Evolutionary conservation across 352 stramenopile species (phyloP).

Genomic region (Globisporangium ultimum): DNA sequence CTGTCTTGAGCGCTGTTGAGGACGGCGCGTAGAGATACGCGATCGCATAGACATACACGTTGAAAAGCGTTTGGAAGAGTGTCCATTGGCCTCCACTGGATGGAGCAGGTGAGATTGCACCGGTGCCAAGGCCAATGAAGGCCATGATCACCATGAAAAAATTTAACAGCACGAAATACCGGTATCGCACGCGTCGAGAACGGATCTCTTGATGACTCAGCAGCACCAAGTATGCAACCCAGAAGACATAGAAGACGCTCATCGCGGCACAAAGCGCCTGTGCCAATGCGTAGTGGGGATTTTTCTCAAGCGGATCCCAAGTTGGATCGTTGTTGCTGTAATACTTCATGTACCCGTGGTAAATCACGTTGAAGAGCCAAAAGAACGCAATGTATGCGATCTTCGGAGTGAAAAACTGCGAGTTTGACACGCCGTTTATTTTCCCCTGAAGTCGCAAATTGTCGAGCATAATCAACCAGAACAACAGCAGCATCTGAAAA

Average conservation of each 20-base stretch:
- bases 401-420: slow-evolving; percentile 53
- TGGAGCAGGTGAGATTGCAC: slow-evolving; percentile 41
- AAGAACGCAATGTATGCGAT: slow-evolving; percentile 46
- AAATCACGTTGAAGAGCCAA: slow-evolving; percentile 48
- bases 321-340: slow-evolving; percentile 51
- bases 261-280: slow-evolving; percentile 32
- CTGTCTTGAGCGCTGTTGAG: slow-evolving; percentile 23
- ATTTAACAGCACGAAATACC: slow-evolving; percentile 43
- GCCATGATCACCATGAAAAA: slow-evolving; percentile 45
- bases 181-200: slow-evolving; percentile 39
- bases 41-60: slow-evolving; percentile 54
- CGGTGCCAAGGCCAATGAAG: slow-evolving; percentile 37
- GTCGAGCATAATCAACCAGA: slow-evolving; percentile 54
- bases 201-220: slow-evolving; percentile 43
- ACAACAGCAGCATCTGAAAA: slow-evolving; percentile 56
- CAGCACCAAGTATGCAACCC: slow-evolving; percentile 34
- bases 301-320: slow-evolving; percentile 39
- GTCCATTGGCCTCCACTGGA: slow-evolving; percentile 49
- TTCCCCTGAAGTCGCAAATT: slow-evolving; percentile 52
- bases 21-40: slow-evolving; percentile 60
- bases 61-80: slow-evolving; percentile 47
- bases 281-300: slow-evolving; percentile 35
- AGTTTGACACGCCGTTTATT: slow-evolving; percentile 46
- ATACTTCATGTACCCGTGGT: slow-evolving; percentile 64
- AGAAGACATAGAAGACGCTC: slow-evolving; percentile 47